These are phyloP conservation scores for Phytophthora megakarya DNA, from an alignment of 352 stramenopile species.

Conservation along the genomic window DNA sequence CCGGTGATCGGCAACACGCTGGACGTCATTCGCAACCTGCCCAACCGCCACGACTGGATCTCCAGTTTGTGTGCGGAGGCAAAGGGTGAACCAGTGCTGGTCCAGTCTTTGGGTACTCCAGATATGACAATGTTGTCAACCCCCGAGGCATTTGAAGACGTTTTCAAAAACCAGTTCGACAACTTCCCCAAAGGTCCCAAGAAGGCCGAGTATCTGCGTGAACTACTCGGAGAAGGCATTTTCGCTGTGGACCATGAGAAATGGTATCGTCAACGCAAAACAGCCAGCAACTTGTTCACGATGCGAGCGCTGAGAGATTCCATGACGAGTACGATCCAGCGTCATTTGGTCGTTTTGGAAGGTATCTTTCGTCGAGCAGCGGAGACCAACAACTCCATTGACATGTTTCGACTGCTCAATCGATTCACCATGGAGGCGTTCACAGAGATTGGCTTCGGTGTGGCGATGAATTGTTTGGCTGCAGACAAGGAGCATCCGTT, in stretches of 20 bases:
- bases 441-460: constrained; percentile 59
- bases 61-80: constrained; percentile 33
- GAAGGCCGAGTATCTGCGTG: constrained; percentile 37
- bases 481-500: constrained; percentile 53
- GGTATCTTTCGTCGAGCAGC: constrained; percentile 25
- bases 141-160: constrained; percentile 50
- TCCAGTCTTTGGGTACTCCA: constrained; percentile 37
- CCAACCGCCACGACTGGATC: constrained; percentile 54
- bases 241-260: constrained; percentile 53
- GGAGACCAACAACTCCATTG: constrained; percentile 26
- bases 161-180: constrained; percentile 70
- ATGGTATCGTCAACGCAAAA: constrained; percentile 65
- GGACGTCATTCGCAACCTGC: constrained; percentile 35
- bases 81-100: constrained; percentile 38
- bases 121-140: constrained; percentile 49
- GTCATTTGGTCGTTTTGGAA: constrained; percentile 39
- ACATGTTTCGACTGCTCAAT: constrained; percentile 50
- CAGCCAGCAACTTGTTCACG: constrained; percentile 56
- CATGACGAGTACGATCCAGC: constrained; percentile 50
- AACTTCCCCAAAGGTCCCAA: constrained; percentile 67
- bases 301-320: constrained; percentile 43
- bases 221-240: constrained; percentile 59
- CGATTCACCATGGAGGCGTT: constrained; percentile 61
- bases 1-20: constrained; percentile 47
- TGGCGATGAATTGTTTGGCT: constrained; percentile 49